These are phyloP conservation scores for Boletus huronensis DNA, from an alignment of 768 basidiomycete species.

Conservation along the genomic window DNA sequence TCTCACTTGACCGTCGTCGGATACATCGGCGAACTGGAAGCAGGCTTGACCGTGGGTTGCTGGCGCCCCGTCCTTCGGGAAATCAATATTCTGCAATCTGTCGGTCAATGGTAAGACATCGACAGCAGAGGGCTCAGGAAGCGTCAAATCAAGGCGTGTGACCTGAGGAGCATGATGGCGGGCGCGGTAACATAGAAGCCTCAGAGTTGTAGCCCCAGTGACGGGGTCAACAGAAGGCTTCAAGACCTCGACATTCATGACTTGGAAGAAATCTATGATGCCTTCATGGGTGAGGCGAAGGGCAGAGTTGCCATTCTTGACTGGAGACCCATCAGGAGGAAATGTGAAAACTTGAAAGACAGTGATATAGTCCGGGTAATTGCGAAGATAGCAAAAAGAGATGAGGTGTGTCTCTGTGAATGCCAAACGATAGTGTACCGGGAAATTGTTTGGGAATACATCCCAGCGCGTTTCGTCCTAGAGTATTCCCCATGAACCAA, in stretches of 20 bases:
- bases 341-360: background rate
- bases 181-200: background rate
- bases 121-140: background rate
- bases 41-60: too few species aligned
- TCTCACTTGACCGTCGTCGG: background rate
- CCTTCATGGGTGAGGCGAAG: constrained; percentile 1
- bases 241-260: background rate
- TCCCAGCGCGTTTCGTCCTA: background rate
- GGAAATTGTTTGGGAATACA: fast-evolving
- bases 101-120: background rate
- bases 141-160: background rate
- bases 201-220: background rate
- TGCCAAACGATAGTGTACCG: too few species aligned
- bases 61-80: background rate
- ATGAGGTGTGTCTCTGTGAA: background rate
- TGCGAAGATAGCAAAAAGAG: background rate
- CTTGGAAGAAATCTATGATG: fast-evolving
- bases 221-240: background rate
- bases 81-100: background rate
- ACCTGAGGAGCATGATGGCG: fast-evolving
- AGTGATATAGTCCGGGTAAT: background rate
- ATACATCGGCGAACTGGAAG: background rate
- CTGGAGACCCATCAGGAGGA: background rate
- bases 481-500: background rate
- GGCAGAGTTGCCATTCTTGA: background rate